Evolutionary conservation across 495 filamentous ascomycete genomes (phyloP), one percentile per base, ranked within the genome.

Genomic region (Lindgomyces ingoldianus): DNA sequence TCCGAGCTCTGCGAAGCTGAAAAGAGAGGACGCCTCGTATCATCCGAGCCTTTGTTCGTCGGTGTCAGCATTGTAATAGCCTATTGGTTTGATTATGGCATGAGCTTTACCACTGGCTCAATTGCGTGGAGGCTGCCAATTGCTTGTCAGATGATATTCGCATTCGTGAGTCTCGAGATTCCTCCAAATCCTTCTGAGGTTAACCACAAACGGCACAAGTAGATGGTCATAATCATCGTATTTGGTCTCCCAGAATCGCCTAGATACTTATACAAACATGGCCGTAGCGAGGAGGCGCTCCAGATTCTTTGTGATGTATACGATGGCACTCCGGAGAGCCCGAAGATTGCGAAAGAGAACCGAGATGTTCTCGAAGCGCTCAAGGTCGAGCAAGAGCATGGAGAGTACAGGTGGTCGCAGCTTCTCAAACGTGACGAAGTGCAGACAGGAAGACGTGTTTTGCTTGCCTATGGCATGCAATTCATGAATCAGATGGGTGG

Each of bases 401-500:
- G 62, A 27, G 62, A 58, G 39, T 65, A 81, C 67, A 71, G 71
- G 27, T 82, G 77, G 77, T 69, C 67, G 0, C 73, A 80, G 57
- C 62, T 83, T n/a, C 75, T 86, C 41, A 77, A 78, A 67, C 73
- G 74, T 45, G 80, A 84, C 51, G 76, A 80, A 53, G 74, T 82
- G 22, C 78, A 82, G 66, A 82, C 84, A 29, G 75, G 82, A 25
- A 62, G 76, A 53, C 74, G 83, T 42, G 79, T 83, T 21, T 55
- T 81, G 42, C 76, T 86, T 9, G 81, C 83, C 0, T 81, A 74
- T 44, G 73, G 73, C 25, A 74, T 74, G 72, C 73, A 75, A 42
- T 75, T 74, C 64, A 74, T 75, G 72, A 73, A 73, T 42, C 68
- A 70, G 42, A 67, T 68, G 60, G 61, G 71, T 11, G 64, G 67